A percentile compares a stretch with the other conserved stretches of the same genome.
phyloP scores from a whole-genome alignment of 1,284 basidiomycete genomes.

The Abortiporus biennis region DNA sequence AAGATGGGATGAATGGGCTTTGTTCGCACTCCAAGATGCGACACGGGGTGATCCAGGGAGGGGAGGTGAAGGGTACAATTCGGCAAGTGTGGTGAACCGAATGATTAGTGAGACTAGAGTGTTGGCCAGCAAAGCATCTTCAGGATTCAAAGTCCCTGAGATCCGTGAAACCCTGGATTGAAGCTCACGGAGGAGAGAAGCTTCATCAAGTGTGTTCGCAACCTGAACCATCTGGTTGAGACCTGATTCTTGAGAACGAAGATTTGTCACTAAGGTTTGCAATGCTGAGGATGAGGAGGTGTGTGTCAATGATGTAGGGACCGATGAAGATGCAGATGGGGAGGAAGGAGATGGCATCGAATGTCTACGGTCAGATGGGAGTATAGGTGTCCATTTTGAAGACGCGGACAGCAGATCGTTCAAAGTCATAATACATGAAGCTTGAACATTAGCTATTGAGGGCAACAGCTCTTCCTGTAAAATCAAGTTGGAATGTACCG shows the following conservation, averaged over 20 bases:
- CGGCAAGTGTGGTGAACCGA: slow-evolving; percentile 56
- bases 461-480: slow-evolving; percentile 55
- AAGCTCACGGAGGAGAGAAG: slow-evolving; percentile 59
- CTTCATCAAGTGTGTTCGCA: slow-evolving; percentile 33
- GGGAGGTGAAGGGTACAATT: slow-evolving; percentile 22
- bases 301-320: neutral
- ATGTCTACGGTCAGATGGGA: slow-evolving; percentile 59
- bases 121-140: slow-evolving; percentile 55
- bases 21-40: slow-evolving; percentile 17
- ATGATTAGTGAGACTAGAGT: slow-evolving; percentile 62
- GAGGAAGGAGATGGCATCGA: slow-evolving; percentile 44
- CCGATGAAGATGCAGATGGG: slow-evolving; percentile 24
- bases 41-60: slow-evolving; percentile 14
- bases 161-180: slow-evolving; percentile 43
- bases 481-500: slow-evolving; percentile 1
- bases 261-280: slow-evolving; percentile 55
- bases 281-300: slow-evolving; percentile 44
- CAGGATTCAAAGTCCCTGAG: slow-evolving; percentile 29
- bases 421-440: slow-evolving; percentile 66
- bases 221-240: slow-evolving; percentile 39
- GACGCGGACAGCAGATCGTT: slow-evolving; percentile 61
- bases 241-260: slow-evolving; percentile 42
- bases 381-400: slow-evolving; percentile 47
- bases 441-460: slow-evolving; percentile 64
- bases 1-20: slow-evolving; percentile 21